Base-by-base conservation (phyloP, 2,329 filamentous ascomycete genomes). In the Diatrype stigma region DNA sequence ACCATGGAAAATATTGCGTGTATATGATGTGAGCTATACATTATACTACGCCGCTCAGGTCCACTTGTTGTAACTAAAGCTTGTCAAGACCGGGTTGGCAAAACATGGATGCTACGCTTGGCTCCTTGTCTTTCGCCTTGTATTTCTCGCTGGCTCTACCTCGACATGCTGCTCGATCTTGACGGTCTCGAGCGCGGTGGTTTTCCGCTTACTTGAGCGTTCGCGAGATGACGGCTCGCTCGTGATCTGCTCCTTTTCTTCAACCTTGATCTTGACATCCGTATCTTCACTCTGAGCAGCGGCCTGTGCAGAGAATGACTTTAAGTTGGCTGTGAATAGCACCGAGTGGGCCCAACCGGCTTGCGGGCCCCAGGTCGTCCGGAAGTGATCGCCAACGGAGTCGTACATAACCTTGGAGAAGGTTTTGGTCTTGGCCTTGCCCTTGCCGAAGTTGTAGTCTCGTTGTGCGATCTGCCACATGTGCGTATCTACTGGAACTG, bases 331-430 rank as follows among this genome's bases (percentile, higher is more conserved):
- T 0, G 94, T 96, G 64, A 99, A 99, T 12, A 99, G 76, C 8
- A 99, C 94, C 2, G 90, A 96, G 72, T 99, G 94, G 10, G 95
- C 94, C 95, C 95, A 99, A 1, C 94, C 94, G 1, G 94, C 94
- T 62, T 97, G 89, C 52, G 87, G 82, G 0, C 94, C 94, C 94
- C 95, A 99, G 1, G 97, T 77, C 35, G 78, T 78, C 50, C 94
- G 82, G 63, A 99, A 99, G 62, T 95, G 88, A 56, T 96, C 89
- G 0, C 89, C 94, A 14, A 99, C 84, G 0, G 90, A 89, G 65
- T 94, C 86, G 63, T 99, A 97, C 56, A 90, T 92, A 38, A 80
- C 81, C 65, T 95, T 95, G 14, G 87, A 96, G 55, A 99, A 78
- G 45, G 90, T 93, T 64, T 91, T 93, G 54, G 70, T 88, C 79